phyloP scores from a whole-genome alignment of 495 filamentous ascomycete genomes.

The Physcia stellaris region DNA sequence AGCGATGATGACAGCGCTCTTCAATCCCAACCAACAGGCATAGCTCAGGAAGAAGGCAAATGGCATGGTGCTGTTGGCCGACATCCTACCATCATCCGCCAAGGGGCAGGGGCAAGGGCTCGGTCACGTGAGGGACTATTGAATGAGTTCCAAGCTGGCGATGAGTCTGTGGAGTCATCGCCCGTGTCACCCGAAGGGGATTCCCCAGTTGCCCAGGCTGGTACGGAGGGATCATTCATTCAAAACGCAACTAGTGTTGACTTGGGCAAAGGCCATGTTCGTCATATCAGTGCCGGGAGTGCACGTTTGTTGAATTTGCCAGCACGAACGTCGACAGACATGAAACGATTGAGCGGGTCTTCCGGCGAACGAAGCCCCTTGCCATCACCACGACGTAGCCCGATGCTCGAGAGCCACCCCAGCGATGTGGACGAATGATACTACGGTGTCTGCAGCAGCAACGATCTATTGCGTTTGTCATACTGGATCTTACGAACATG shows the following conservation, averaged over 20 bases:
- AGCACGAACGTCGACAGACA: slow-evolving; percentile 27
- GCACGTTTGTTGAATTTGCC: slow-evolving; percentile 54
- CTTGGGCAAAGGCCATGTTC: slow-evolving; percentile 44
- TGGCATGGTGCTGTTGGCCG: slow-evolving; percentile 42
- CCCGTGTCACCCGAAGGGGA: slow-evolving; percentile 13
- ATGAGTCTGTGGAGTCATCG: slow-evolving; percentile 26
- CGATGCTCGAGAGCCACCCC: too few species aligned
- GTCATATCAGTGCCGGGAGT: slow-evolving; percentile 63
- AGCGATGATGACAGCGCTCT: slow-evolving; percentile 17
- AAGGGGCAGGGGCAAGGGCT: slow-evolving; percentile 35
- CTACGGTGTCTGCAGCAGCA: too few species aligned
- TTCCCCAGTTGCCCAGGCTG: slow-evolving; percentile 21
- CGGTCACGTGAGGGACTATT: slow-evolving; percentile 58
- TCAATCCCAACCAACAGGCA: slow-evolving; percentile 2
- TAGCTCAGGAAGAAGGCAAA: slow-evolving; percentile 21
- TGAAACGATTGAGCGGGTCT: slow-evolving; percentile 18
- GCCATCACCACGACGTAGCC: too few species aligned
- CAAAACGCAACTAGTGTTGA: slow-evolving; percentile 54
- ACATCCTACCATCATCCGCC: slow-evolving; percentile 39
- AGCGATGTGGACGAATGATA: too few species aligned
- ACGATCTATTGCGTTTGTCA: too few species aligned
- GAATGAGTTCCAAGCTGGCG: slow-evolving; percentile 37
- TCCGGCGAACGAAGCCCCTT: slow-evolving; percentile 16
- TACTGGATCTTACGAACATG: too few species aligned
- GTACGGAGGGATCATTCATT: slow-evolving; percentile 23